Percentiles rank a stretch among this genome's conserved stretches.
Evolutionary conservation across 768 basidiomycete genomes (phyloP).

Genomic region (Pulveroboletus sp.): DNA sequence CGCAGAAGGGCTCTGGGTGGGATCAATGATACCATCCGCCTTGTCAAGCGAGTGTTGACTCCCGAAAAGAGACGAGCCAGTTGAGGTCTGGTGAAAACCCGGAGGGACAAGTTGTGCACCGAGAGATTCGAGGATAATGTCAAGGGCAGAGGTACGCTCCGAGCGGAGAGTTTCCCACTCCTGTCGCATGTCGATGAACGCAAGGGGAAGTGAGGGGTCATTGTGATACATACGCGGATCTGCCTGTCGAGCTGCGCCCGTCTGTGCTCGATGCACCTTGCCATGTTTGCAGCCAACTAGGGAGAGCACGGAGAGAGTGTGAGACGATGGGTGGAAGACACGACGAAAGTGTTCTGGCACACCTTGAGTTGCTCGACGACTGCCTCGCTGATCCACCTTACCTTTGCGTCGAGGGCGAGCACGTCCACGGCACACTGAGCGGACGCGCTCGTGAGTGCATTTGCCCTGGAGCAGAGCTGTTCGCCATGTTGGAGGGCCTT

Average conservation of each 20-base stretch:
- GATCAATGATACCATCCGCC: constrained; percentile 37
- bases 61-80: constrained; percentile 75
- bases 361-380: constrained; percentile 77
- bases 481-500: constrained; percentile 77
- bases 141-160: constrained; percentile 58
- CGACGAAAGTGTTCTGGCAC: not conserved
- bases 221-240: constrained; percentile 46
- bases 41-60: constrained; percentile 58
- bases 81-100: constrained; percentile 62
- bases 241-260: constrained; percentile 54
- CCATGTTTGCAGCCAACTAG: constrained; percentile 68
- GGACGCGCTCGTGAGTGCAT: constrained; percentile 58
- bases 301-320: not conserved
- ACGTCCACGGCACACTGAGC: constrained; percentile 65
- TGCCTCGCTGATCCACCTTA: constrained; percentile 71
- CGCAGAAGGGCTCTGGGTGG: constrained; percentile 26
- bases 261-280: constrained; percentile 71
- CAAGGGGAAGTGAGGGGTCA: not conserved
- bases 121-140: constrained; percentile 66
- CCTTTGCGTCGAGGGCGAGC: constrained; percentile 73
- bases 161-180: constrained; percentile 67
- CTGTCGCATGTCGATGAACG: constrained; percentile 31
- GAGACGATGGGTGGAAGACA: not conserved
- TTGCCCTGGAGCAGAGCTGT: constrained; percentile 66
- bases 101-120: constrained; percentile 72